A percentile compares a stretch with the other conserved stretches of the same genome.
These are phyloP conservation scores for Maudiozyma humilis DNA, from an alignment of 1,139 yeast genomes.

Conservation along the genomic window DNA sequence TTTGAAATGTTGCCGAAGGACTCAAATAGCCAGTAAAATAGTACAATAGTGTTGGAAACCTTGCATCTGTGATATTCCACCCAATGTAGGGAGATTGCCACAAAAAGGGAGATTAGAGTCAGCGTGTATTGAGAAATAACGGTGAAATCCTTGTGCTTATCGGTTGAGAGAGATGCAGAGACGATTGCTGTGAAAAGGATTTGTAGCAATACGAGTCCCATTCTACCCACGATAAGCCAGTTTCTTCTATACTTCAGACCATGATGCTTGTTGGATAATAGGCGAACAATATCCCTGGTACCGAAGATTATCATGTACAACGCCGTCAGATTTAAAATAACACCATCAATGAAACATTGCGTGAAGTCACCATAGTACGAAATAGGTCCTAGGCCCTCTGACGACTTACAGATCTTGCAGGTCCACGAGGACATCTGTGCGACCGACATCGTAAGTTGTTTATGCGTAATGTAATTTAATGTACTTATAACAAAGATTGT, in stretches of 20 bases:
- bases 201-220: constrained; percentile 29
- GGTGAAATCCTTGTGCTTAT: constrained; percentile 20
- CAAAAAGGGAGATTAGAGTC: constrained; percentile 32
- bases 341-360: constrained; percentile 76
- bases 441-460: background rate
- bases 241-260: constrained; percentile 36
- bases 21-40: constrained; percentile 70
- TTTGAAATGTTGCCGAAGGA: constrained; percentile 38
- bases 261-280: constrained; percentile 32
- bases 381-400: constrained; percentile 73
- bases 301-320: constrained; percentile 51
- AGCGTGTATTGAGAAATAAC: constrained; percentile 25
- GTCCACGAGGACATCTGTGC: constrained; percentile 11
- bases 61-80: constrained; percentile 60
- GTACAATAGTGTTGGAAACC: constrained; percentile 60
- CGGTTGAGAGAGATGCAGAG: constrained; percentile 15
- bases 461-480: too few relatives aligned
- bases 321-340: constrained; percentile 45
- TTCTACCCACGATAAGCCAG: constrained; percentile 33
- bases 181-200: constrained; percentile 25
- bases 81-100: constrained; percentile 55
- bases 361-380: constrained; percentile 61
- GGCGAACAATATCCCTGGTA: constrained; percentile 28
- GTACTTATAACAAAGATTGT: too few relatives aligned
- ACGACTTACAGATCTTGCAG: constrained; percentile 22